Percentiles rank a stretch among this genome's conserved stretches.
Evolutionary conservation across 805 yeast species (phyloP).

Genomic region (Candida insectorum): DNA sequence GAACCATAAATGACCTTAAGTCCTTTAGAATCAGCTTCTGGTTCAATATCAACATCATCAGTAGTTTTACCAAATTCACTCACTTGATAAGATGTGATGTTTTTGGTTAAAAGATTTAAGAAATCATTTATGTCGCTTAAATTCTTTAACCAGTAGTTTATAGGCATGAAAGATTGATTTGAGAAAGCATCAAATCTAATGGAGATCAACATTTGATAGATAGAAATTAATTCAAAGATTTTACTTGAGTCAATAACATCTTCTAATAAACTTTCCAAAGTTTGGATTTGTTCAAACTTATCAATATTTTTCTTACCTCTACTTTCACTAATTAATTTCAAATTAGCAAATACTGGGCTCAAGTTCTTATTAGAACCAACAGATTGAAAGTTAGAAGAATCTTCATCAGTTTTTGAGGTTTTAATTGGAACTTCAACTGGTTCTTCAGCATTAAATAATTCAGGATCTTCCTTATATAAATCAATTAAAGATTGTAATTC

Average conservation of each 20-base stretch:
- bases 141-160: slow-evolving; percentile 75
- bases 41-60: slow-evolving; percentile 73
- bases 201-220: slow-evolving; percentile 80
- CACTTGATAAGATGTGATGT: slow-evolving; percentile 57
- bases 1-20: slow-evolving; percentile 78
- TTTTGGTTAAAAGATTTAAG: slow-evolving; percentile 65
- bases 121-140: slow-evolving; percentile 59
- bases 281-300: slow-evolving; percentile 68
- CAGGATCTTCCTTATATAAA: slow-evolving; percentile 66
- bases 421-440: slow-evolving; percentile 29
- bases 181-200: slow-evolving; percentile 80
- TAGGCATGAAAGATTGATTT: slow-evolving; percentile 67
- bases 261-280: slow-evolving; percentile 60
- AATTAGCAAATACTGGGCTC: slow-evolving; percentile 61
- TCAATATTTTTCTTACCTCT: slow-evolving; percentile 96
- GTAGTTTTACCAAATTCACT: slow-evolving; percentile 67
- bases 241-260: slow-evolving; percentile 17
- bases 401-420: slow-evolving; percentile 28
- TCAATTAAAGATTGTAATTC: slow-evolving; percentile 62
- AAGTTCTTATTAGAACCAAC: slow-evolving; percentile 38
- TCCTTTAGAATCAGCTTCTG: slow-evolving; percentile 57
- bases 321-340: slow-evolving; percentile 74
- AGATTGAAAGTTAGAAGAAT: slow-evolving; percentile 28
- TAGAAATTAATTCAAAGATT: slow-evolving; percentile 74
- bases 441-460: slow-evolving; percentile 60